These are phyloP conservation scores for Poa annua DNA, from an alignment of 176 grass and related monocot species.

Conservation along the genomic window DNA sequence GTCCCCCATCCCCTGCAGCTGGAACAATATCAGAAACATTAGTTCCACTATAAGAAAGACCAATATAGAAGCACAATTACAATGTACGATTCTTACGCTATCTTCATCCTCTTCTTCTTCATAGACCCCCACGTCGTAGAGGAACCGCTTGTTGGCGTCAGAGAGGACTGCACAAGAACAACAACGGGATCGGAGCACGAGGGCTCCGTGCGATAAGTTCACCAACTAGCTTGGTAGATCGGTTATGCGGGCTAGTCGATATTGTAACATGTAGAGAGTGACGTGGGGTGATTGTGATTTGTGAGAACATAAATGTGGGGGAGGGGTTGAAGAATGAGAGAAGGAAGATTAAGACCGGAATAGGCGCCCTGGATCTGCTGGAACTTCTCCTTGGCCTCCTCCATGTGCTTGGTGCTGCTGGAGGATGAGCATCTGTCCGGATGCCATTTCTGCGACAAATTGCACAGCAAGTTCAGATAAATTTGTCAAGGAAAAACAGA, in stretches of 20 bases:
- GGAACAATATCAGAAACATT: conserved; percentile 8
- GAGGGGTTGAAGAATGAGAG: not conserved
- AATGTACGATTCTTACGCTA: conserved; percentile 21
- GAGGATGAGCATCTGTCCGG: conserved; percentile 86
- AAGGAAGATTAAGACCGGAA: conserved; percentile 57
- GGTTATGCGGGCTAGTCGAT: conserved; percentile 17
- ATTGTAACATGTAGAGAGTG: not conserved
- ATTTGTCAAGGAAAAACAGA: not conserved
- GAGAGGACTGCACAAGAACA: conserved; percentile 80
- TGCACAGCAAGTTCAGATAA: not conserved
- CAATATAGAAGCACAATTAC: not conserved
- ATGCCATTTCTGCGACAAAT: conserved; percentile 78
- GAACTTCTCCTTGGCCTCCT: conserved; percentile 97
- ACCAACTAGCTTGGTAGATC: conserved; percentile 37
- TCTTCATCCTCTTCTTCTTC: conserved; percentile 73
- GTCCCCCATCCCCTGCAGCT: conserved; percentile 80
- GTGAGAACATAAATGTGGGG: conserved; percentile 28
- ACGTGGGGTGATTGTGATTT: conserved; percentile 2
- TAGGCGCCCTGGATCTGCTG: conserved; percentile 96
- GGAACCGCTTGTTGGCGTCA: conserved; percentile 86
- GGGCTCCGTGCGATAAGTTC: conserved; percentile 54
- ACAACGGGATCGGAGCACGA: conserved; percentile 51
- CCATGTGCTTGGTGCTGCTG: conserved; percentile 53
- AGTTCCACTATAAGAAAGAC: not conserved
- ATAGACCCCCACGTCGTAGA: conserved; percentile 89